These are phyloP conservation scores for Inga laurina DNA, from an alignment of 306 rosid genomes.

Conservation along the genomic window DNA sequence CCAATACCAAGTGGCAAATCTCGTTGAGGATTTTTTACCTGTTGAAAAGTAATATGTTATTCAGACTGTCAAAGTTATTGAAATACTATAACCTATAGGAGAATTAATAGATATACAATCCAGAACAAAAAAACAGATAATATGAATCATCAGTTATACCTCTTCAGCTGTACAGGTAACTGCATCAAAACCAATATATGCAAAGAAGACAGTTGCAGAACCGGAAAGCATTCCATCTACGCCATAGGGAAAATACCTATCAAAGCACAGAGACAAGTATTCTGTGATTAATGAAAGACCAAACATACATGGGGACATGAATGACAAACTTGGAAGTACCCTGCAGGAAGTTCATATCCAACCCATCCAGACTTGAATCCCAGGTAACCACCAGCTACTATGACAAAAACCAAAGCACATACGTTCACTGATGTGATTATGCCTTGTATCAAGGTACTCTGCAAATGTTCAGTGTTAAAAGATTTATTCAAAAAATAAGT, in stretches of 20 bases:
- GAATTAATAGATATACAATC: neutral
- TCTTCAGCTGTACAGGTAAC: slow-evolving; percentile 97
- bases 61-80: slow-evolving; percentile 23
- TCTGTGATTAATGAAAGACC: slow-evolving; percentile 26
- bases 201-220: slow-evolving; percentile 95
- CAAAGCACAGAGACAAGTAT: slow-evolving; percentile 26
- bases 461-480: slow-evolving; percentile 37
- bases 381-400: slow-evolving; percentile 73
- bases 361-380: slow-evolving; percentile 93
- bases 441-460: slow-evolving; percentile 83
- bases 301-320: slow-evolving; percentile 1
- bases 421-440: slow-evolving; percentile 70
- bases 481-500: neutral
- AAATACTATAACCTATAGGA: neutral
- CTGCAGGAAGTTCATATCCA: slow-evolving; percentile 83
- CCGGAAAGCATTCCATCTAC: slow-evolving; percentile 95
- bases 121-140: neutral
- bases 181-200: slow-evolving; percentile 90
- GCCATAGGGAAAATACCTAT: slow-evolving; percentile 87
- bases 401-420: slow-evolving; percentile 82
- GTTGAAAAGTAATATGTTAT: slow-evolving; percentile 32
- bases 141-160: slow-evolving; percentile 43
- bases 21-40: slow-evolving; percentile 94
- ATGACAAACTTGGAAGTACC: slow-evolving; percentile 51
- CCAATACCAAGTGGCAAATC: slow-evolving; percentile 90